These are phyloP conservation scores for Cladophialophora psammophila DNA, from an alignment of 2,329 filamentous ascomycete genomes.

Conservation along the genomic window DNA sequence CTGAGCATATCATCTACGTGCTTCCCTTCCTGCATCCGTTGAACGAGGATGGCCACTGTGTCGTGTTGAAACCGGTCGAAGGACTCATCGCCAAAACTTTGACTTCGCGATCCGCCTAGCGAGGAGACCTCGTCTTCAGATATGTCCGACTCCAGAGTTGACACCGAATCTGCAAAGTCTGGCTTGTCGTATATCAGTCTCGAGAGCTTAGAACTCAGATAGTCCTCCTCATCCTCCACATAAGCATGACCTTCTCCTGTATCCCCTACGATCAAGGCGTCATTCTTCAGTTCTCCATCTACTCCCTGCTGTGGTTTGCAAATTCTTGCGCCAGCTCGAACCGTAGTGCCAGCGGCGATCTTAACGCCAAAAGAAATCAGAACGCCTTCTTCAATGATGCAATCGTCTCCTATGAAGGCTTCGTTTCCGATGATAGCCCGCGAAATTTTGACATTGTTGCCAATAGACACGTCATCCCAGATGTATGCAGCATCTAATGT, in stretches of 20 bases:
- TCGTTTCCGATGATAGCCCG: slow-evolving; percentile 79
- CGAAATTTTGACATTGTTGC: slow-evolving; percentile 73
- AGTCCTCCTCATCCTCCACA: slow-evolving; percentile 70
- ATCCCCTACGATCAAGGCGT: slow-evolving; percentile 61
- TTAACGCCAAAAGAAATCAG: slow-evolving; percentile 81
- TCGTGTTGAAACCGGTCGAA: slow-evolving; percentile 79
- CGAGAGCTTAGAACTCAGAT: slow-evolving; percentile 66
- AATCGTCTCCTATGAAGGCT: slow-evolving; percentile 73
- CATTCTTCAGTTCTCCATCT: slow-evolving; percentile 50
- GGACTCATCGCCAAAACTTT: slow-evolving; percentile 70
- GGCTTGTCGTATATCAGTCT: slow-evolving; percentile 59
- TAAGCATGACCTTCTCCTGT: slow-evolving; percentile 70
- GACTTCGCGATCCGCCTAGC: slow-evolving; percentile 64
- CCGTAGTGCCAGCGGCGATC: slow-evolving; percentile 47
- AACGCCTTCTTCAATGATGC: slow-evolving; percentile 73
- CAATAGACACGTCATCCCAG: slow-evolving; percentile 83
- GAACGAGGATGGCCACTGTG: slow-evolving; percentile 83
- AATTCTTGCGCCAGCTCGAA: slow-evolving; percentile 35
- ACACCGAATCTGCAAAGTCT: slow-evolving; percentile 64
- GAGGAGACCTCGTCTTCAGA: slow-evolving; percentile 50
- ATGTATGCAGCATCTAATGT: slow-evolving; percentile 80
- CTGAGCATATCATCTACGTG: slow-evolving; percentile 86
- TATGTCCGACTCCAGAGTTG: slow-evolving; percentile 66
- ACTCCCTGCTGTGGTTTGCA: slow-evolving; percentile 24
- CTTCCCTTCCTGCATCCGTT: slow-evolving; percentile 76